Evolutionary conservation across 2,329 filamentous ascomycete genomes (phyloP), one percentile per base, ranked within the genome.

Genomic region (Didymella pomorum): DNA sequence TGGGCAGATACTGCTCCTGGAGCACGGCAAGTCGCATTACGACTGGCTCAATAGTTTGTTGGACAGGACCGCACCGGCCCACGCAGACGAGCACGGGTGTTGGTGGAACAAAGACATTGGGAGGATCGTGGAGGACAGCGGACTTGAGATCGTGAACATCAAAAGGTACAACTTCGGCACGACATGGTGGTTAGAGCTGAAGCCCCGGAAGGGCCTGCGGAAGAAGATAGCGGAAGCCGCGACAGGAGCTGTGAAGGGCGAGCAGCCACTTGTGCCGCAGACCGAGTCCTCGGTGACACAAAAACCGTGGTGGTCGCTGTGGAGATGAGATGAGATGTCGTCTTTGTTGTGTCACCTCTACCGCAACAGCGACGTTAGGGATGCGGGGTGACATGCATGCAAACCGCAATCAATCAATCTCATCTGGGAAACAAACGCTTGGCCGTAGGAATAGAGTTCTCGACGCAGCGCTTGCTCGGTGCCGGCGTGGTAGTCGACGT

Each of bases 61-160:
- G 50, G 81, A 83, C 63, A 76, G 76, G 52, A 71, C 77, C 10
- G 81, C 81, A 18, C 72, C 79, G 37, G 77, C 75, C 57, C 81
- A 83, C 63, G 81, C 81, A 1, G 77, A 81, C 48, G 73, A 78
- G 44, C 79, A 82, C 60, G 81, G 81, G 18, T 83, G 81, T 64
- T 83, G 81, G 80, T 83, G 79, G 78, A 83, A 83, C 63, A 81
- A 81, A 61, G 81, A 83, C 52, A 81, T 83, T 62, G 80, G 78
- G 8, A 74, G 72, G 54, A 78, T 83, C 53, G 80, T 83, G 10
- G 71, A 79, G 47, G 74, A 79, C n/a, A 80, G 76, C 52, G 81
- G 81, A 16, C 65, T 83, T 44, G 79, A 82, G 58, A 74, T 83
- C 3, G 79, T 82, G 11, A 65, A 72, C 16, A 76, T 81, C 60